Conservation (phyloP, 2,329 filamentous ascomycete genomes). For the Penicillium sclerotiorum region DNA sequence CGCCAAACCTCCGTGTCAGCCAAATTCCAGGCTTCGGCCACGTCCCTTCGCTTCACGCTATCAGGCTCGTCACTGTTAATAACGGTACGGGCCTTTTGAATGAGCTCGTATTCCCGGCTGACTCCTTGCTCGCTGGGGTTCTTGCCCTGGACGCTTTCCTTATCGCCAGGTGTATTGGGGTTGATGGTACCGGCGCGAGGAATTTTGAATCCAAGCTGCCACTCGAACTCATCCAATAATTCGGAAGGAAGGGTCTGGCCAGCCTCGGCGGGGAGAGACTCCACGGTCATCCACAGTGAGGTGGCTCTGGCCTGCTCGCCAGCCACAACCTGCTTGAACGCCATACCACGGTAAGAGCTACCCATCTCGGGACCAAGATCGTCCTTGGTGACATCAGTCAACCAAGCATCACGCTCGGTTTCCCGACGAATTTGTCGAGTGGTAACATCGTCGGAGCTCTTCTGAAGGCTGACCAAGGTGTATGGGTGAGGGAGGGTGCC, state of each 20-base stretch:
- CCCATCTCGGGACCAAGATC: slow-evolving; percentile 63
- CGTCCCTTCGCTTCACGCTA: slow-evolving; percentile 44
- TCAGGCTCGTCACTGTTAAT: slow-evolving; percentile 43
- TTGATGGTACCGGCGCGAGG: slow-evolving; percentile 56
- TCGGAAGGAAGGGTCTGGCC: slow-evolving; percentile 58
- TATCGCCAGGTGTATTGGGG: slow-evolving; percentile 37
- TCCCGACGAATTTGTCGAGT: slow-evolving; percentile 67
- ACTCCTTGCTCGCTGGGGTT: slow-evolving; percentile 43
- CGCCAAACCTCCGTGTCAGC: slow-evolving; percentile 67
- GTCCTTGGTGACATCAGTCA: slow-evolving; percentile 69
- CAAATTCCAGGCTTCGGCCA: slow-evolving; percentile 59
- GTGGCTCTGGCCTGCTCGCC: slow-evolving; percentile 64
- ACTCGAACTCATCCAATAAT: slow-evolving; percentile 70
- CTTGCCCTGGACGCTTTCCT: slow-evolving; percentile 39
- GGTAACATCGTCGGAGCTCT: slow-evolving; percentile 61
- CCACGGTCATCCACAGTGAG: slow-evolving; percentile 81
- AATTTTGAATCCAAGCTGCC: slow-evolving; percentile 84
- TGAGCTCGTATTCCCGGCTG: slow-evolving; percentile 49
- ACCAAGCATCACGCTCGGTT: slow-evolving; percentile 76
- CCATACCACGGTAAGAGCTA: slow-evolving; percentile 66
- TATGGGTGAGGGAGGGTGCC: slow-evolving; percentile 90
- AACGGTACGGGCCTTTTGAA: slow-evolving; percentile 54
- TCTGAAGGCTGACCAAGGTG: slow-evolving; percentile 71
- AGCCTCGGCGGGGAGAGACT: slow-evolving; percentile 52
- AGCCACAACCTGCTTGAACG: slow-evolving; percentile 81